Conservation (phyloP, 78 protist genomes). For the Dictyostelium purpureum region DNA sequence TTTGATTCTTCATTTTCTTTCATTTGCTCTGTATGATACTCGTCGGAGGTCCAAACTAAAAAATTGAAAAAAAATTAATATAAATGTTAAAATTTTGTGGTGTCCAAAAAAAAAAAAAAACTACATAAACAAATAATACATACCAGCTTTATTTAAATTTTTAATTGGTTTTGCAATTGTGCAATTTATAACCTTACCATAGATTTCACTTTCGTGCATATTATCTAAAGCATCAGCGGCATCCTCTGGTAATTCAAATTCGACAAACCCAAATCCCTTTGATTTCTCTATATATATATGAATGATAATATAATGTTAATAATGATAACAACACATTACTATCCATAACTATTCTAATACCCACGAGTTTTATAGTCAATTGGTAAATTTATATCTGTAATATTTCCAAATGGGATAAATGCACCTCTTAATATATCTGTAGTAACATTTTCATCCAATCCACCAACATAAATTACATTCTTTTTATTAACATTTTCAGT, state of each 20-base stretch:
- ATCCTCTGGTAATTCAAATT: slow-evolving; percentile 87
- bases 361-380: slow-evolving; percentile 70
- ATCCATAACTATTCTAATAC: background rate
- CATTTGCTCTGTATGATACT: slow-evolving; percentile 2
- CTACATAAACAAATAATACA: background rate
- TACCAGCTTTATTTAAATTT: slow-evolving; percentile 50
- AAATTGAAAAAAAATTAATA: background rate
- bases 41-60: slow-evolving; percentile 55
- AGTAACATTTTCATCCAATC: slow-evolving; percentile 85
- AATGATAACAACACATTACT: background rate
- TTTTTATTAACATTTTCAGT: slow-evolving; percentile 48
- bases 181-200: slow-evolving; percentile 84
- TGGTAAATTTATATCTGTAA: slow-evolving; percentile 81
- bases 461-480: slow-evolving; percentile 83
- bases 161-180: slow-evolving; percentile 64
- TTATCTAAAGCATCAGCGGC: slow-evolving; percentile 92
- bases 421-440: slow-evolving; percentile 79
- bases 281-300: slow-evolving; percentile 23
- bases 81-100: background rate
- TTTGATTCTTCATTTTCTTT: background rate
- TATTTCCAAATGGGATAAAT: slow-evolving; percentile 91
- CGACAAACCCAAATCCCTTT: slow-evolving; percentile 90
- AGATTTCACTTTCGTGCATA: slow-evolving; percentile 92
- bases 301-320: background rate
- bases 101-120: background rate